Evolutionary conservation across 306 rosid genomes (phyloP).

Genomic region (Medicago ruthenica): DNA sequence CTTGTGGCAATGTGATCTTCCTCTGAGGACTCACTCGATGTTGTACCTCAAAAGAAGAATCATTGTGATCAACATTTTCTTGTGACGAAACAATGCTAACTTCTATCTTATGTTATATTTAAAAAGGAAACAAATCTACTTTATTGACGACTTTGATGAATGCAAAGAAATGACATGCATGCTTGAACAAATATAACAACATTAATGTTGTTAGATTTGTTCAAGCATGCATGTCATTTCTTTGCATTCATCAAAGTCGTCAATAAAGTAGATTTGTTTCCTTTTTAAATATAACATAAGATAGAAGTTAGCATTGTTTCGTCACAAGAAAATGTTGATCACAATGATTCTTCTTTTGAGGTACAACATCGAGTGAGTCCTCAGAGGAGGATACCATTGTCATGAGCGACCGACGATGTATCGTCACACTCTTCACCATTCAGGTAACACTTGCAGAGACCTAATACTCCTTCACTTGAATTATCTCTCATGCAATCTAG

Average conservation of each 20-base stretch:
- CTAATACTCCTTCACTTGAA: slow-evolving; percentile 37
- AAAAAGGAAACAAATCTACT: no score
- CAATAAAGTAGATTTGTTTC: slow-evolving; percentile 31
- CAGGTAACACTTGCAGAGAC: slow-evolving; percentile 52
- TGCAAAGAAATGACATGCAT: no score
- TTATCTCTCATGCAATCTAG: slow-evolving; percentile 47
- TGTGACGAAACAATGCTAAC: slow-evolving; percentile 75
- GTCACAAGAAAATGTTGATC: slow-evolving; percentile 53
- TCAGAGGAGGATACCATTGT: slow-evolving; percentile 44
- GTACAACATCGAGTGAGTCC: slow-evolving; percentile 51
- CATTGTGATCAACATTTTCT: slow-evolving; percentile 52
- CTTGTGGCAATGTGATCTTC: slow-evolving; percentile 47
- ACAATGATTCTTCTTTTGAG: slow-evolving; percentile 56
- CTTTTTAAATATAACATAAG: slow-evolving; percentile 46
- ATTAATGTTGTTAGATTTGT: no score
- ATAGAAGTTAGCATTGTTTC: slow-evolving; percentile 69
- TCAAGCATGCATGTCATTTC: no score
- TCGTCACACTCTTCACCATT: slow-evolving; percentile 43
- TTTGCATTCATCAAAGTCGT: no score
- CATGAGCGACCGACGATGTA: slow-evolving; percentile 42
- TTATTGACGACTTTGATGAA: no score
- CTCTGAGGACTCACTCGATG: slow-evolving; percentile 50
- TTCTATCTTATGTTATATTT: slow-evolving; percentile 42
- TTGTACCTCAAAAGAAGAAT: slow-evolving; percentile 55
- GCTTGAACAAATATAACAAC: no score